phyloP scores from a whole-genome alignment of 306 rosid species.

The Mimosa pudica region DNA sequence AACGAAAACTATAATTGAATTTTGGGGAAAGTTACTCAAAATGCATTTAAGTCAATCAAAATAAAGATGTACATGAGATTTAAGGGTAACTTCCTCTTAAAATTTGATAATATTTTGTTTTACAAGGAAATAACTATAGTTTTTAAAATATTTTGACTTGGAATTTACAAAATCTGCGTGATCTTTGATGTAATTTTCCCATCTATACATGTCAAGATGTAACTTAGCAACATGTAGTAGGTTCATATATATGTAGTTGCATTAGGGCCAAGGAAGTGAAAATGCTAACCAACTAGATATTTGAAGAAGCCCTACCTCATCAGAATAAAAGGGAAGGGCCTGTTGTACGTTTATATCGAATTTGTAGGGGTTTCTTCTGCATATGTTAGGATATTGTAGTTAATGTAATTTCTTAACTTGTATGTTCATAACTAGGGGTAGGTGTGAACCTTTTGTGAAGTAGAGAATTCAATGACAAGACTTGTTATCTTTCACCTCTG shows the following conservation, averaged over 20 bases:
- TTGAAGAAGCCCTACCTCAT: slow-evolving; percentile 35
- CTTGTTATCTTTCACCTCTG: neutral
- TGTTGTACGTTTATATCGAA: neutral
- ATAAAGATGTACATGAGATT: neutral
- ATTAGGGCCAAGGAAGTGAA: slow-evolving; percentile 18
- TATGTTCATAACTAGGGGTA: slow-evolving; percentile 50
- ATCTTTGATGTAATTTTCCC: neutral
- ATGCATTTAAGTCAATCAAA: neutral
- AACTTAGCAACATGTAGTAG: slow-evolving; percentile 43
- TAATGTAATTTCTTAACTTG: slow-evolving; percentile 29
- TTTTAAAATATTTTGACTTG: neutral
- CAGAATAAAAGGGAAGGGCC: neutral
- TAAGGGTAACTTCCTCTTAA: neutral
- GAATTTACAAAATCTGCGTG: neutral
- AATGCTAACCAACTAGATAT: slow-evolving; percentile 32
- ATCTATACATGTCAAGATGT: slow-evolving; percentile 30
- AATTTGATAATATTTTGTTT: neutral
- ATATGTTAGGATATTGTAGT: slow-evolving; percentile 32
- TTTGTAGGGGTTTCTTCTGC: slow-evolving; percentile 44
- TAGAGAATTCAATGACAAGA: slow-evolving; percentile 28
- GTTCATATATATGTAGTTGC: neutral
- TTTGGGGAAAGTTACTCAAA: neutral
- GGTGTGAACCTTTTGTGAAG: slow-evolving; percentile 27
- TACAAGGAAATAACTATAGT: neutral
- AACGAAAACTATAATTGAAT: neutral